A percentile compares a stretch with the other conserved stretches of the same genome.
These are phyloP conservation scores for Hypoxylon sp. DNA, from an alignment of 2,329 filamentous ascomycete genomes.

Conservation along the genomic window DNA sequence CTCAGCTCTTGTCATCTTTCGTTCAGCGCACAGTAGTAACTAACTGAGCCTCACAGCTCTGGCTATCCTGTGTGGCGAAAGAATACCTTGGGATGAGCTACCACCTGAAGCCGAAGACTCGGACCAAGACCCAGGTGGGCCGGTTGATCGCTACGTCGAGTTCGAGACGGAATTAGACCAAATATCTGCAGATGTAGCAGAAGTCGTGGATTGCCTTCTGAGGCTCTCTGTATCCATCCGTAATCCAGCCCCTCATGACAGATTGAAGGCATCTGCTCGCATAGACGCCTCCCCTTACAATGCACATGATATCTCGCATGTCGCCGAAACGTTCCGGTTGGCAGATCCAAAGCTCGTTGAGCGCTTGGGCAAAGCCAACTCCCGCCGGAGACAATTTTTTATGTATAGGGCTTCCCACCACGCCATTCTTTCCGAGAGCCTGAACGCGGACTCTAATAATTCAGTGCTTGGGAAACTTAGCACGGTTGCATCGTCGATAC, in stretches of 20 bases:
- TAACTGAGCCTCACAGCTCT: background rate
- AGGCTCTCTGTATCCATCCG: constrained; percentile 3
- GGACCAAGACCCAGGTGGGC: background rate
- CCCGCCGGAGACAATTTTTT: background rate
- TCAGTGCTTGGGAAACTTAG: background rate
- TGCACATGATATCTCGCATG: background rate
- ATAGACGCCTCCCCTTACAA: background rate
- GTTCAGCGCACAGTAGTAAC: background rate
- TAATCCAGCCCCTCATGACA: constrained; percentile 5
- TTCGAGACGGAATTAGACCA: constrained; percentile 1
- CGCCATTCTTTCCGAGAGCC: background rate
- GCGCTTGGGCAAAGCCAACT: background rate
- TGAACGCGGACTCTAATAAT: background rate
- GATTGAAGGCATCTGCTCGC: background rate
- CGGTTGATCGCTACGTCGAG: background rate
- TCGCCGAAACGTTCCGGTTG: background rate
- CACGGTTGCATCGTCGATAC: constrained; percentile 4
- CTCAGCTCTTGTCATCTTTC: background rate
- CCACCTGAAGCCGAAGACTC: background rate
- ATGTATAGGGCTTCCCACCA: background rate
- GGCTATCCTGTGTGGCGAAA: background rate
- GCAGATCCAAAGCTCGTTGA: background rate
- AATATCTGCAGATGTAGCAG: background rate
- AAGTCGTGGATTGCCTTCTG: constrained; percentile 1
- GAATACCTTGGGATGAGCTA: background rate